Evolutionary conservation across 192 early-diverging fungal species (phyloP), one percentile per base, ranked within the genome.

Genomic region (Rhizoclosmatium sp.): DNA sequence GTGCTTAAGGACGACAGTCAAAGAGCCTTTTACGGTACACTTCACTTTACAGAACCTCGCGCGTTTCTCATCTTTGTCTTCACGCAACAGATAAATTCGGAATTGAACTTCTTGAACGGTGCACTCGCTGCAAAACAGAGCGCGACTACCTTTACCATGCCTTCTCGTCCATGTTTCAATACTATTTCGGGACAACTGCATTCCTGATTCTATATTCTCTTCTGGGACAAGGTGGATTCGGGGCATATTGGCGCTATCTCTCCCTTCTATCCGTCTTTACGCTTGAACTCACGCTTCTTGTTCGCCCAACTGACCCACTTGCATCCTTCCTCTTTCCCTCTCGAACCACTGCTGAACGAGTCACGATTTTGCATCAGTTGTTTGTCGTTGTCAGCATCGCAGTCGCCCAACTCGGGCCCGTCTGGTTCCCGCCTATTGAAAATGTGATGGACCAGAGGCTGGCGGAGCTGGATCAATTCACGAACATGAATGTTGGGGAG

Each of bases 391-490:
- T 78, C 10, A 72, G 56, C 19, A 84, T 89, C 39, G 87, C 86
- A 7, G 44, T 86, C 40, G 82, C 82, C 16, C 86, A 87, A 65
- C 31, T 89, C 19, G 87, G 87, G 2, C 87, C 87, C 12, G 75
- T 89, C 1, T 75, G 83, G 31, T 86, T 78, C 47, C 82, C 84
- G n/a, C 39, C 58, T 3, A 49, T 59, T 9, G 40, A 54, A 4
- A 46, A 56, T 10, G 47, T 54, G 5, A 46, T 64, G 74, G 72
- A 61, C 12, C 16, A 67, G 44, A 23, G 65, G 10, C 2, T 87
- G 23, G 59, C 21, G 2, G 86, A 87, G 79, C 64, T 87, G 3
- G 86, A 87, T 12, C 65, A 62, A 31, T 39, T 87, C 23, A 83
- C 83, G 51, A 71, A 76, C 45, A 12, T 87, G 81, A 85, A 87